Base-by-base conservation (phyloP, 768 basidiomycete genomes). In the Glaciozyma antarctica region DNA sequence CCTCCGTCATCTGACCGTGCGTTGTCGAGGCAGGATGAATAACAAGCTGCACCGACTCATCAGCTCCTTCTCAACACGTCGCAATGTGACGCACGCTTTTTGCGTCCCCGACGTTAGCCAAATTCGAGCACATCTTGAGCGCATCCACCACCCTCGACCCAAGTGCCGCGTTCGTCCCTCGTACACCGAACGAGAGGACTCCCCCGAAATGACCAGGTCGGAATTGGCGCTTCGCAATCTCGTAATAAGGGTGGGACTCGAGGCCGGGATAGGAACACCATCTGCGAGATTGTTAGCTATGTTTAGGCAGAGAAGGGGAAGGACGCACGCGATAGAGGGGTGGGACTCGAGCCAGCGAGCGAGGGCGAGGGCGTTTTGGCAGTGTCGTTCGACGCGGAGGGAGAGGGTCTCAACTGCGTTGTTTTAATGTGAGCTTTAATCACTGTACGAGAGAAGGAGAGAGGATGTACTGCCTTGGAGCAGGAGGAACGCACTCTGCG, bases 211-310 rank as follows among this genome's bases (percentile, higher is more conserved):
- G 47, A 58, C 61, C 62, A 17, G 53, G 41, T 16, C 52, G 52
- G 32, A 70, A 61, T 45, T 32, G 51, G 47, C 64, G 62, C 72
- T 80, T 79, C 15, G 88, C 88, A 8, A 81, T 73, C 54, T 76
- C 76, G 75, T 91, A 80, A 43, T 83, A 85, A 1, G 79, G 74
- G 74, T 92, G 90, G 4, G 74, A 76, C 56, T 76, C 73, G 1
- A 90, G 81, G 8, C 90, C 90, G 52, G 85, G 81, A 72, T 90
- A 92, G 19, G 84, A 85, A 1, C 90, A 86, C 88, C 67, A 63
- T 1, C 55, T 59, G 41, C 16, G 38, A 15, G 6, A 12, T 41
- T 2, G 38, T 15, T 10, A 41, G 38, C 13, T 6, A 6, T 2
- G 38, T 12, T 41, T 6, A 6, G 6, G 38, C 7, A 38, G 22